phyloP scores from a whole-genome alignment of 2,329 filamentous ascomycete genomes.

The Zasmidium citrigriseum region DNA sequence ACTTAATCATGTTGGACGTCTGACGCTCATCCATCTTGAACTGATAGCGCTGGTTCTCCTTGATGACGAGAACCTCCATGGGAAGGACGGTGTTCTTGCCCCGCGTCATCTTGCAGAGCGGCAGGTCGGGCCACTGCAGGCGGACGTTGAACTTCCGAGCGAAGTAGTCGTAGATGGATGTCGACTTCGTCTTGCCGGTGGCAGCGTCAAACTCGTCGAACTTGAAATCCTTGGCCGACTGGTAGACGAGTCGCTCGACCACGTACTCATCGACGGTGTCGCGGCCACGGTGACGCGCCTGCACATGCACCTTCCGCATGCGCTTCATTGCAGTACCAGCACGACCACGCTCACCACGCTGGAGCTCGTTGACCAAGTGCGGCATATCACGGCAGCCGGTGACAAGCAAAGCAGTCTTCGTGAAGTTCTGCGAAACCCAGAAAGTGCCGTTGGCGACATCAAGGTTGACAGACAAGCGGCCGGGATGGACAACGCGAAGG shows the following conservation, averaged over 20 bases:
- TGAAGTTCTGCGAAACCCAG: conserved; percentile 58
- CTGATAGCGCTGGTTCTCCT: conserved; percentile 58
- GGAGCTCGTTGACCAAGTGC: conserved; percentile 29
- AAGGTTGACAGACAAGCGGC: conserved; percentile 73
- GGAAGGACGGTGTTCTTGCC: conserved; percentile 52
- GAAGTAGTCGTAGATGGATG: conserved; percentile 63
- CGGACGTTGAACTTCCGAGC: conserved; percentile 52
- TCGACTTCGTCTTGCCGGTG: conserved; percentile 38
- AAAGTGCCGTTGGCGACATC: conserved; percentile 93
- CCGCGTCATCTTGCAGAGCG: conserved; percentile 61
- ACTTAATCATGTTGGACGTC: conserved; percentile 88
- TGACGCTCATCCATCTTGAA: conserved; percentile 62
- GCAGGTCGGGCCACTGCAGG: conserved; percentile 50
- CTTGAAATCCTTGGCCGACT: conserved; percentile 45
- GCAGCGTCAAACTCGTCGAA: conserved; percentile 42
- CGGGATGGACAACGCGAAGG: conserved; percentile 68
- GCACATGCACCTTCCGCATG: conserved; percentile 44
- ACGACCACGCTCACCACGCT: conserved; percentile 17
- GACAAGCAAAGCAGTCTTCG: conserved; percentile 37
- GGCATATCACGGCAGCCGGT: conserved; percentile 26
- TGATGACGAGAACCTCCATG: conserved; percentile 57
- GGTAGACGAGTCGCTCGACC: conserved; percentile 51
- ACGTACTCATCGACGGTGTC: conserved; percentile 44
- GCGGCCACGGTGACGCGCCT: conserved; percentile 41
- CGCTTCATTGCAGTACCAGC: conserved; percentile 40